These are phyloP conservation scores for Suillus brevipes DNA, from an alignment of 768 basidiomycete genomes.

Conservation along the genomic window DNA sequence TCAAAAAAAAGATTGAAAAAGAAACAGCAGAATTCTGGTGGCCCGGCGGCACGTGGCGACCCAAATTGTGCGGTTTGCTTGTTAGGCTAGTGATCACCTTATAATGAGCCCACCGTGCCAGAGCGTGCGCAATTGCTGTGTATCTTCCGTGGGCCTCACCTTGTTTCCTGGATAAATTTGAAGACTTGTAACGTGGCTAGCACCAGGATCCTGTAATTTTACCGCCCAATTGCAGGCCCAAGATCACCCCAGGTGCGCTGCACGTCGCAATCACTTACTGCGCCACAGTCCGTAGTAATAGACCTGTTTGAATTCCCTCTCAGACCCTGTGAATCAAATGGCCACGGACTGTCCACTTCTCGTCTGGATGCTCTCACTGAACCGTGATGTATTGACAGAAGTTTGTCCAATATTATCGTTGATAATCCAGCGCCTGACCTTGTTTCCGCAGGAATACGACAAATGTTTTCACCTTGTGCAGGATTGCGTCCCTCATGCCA, in stretches of 20 bases:
- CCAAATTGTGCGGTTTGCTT: constrained; percentile 28
- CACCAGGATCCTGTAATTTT: constrained; percentile 6
- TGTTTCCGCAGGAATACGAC: constrained; percentile 63
- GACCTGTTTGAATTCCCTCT: not conserved
- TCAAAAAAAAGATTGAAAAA: not conserved
- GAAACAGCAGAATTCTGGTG: constrained; percentile 15
- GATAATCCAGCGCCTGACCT: constrained; percentile 8
- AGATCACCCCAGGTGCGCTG: constrained; percentile 9
- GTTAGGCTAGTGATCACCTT: constrained; percentile 23
- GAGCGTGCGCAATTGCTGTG: constrained; percentile 8
- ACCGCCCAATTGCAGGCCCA: constrained; percentile 1
- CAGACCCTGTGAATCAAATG: constrained; percentile 5
- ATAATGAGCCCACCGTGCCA: constrained; percentile 24
- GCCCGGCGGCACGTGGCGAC: constrained; percentile 25
- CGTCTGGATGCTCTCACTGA: constrained; percentile 79
- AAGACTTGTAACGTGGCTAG: constrained; percentile 6
- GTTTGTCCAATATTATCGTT: constrained; percentile 32
- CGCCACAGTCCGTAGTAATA: not conserved
- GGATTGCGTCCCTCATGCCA: constrained; percentile 59
- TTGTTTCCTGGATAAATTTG: constrained; percentile 4
- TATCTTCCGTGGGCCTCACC: constrained; percentile 6
- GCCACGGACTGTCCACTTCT: constrained; percentile 64
- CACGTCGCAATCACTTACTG: not conserved
- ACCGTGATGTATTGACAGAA: constrained; percentile 68
- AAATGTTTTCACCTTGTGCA: constrained; percentile 60